Evolutionary conservation across 805 yeast species (phyloP), one percentile per base, ranked within the genome.

Genomic region (Ogataea ganodermae): DNA sequence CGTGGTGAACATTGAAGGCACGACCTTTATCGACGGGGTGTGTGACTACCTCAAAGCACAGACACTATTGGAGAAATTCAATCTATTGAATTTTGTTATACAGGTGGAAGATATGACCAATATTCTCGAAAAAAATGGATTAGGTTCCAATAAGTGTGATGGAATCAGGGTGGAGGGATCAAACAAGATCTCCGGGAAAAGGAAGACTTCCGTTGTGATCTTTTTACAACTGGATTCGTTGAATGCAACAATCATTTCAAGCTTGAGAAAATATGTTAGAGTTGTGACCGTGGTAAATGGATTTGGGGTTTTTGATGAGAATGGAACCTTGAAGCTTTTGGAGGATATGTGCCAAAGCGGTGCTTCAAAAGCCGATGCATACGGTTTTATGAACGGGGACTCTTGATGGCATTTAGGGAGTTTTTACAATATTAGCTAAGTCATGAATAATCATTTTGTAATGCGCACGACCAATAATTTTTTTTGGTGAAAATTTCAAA

Each of bases 31-130:
- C 22, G 27, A 31, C 9, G 24, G 35, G 27, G 26, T 41, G 6
- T 17, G 30, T 23, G 49, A 44, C n/a, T 39, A 28, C 42, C 24
- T 50, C 23, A 23, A 24, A 13, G 21, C 8, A 6, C 48, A 38
- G 13, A 27, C 40, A 16, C 6, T 8, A 12, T 18, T 43, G 5
- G 35, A 32, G 21, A 45, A 28, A 17, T 46, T 33, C 27, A 17
- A 26, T 21, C 26, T 27, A 14, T 46, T 48, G 50, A 26, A 16
- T 3, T 35, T 50, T 41, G 45, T 36, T 10, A 26, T 46, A 24
- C 14, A 24, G n/a, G 40, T 12, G 32, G 32, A 18, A 27, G 32
- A 38, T 5, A 6, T 24, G 42, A 26, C 42, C 14, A 28, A 18
- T 8, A 17, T 26, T 2, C 4, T 27, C 24, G 24, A n/a, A 17